phyloP scores from a whole-genome alignment of 164 flowering plant genomes.

The Paratinospora sagittata region DNA sequence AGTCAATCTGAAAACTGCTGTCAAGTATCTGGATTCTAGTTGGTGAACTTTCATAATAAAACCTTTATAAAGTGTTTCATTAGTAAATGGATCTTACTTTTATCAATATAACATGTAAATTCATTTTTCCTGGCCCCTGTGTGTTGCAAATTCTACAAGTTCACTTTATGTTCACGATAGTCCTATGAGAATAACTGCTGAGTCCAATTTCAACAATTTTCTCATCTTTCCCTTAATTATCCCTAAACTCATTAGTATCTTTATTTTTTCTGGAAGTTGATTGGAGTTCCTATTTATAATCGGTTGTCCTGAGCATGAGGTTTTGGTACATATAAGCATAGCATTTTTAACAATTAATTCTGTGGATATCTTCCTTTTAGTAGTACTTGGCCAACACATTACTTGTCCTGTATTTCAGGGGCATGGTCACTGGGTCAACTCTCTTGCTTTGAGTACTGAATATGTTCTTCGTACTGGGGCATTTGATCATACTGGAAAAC shows the following conservation, averaged over 20 bases:
- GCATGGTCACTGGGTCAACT: slow-evolving; percentile 98
- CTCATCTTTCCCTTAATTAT: no score
- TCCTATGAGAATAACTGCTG: no score
- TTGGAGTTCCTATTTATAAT: background rate
- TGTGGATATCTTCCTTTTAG: background rate
- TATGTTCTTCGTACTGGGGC: slow-evolving; percentile 97
- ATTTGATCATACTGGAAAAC: slow-evolving; percentile 79
- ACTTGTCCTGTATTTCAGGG: slow-evolving; percentile 42
- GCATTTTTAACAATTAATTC: background rate
- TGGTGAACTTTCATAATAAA: no score
- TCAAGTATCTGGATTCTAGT: no score
- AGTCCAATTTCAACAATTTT: no score
- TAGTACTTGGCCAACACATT: background rate
- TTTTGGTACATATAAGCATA: background rate
- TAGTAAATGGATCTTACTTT: no score
- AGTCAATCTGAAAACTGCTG: no score
- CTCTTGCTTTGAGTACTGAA: slow-evolving; percentile 92
- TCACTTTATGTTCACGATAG: no score
- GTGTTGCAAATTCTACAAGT: no score
- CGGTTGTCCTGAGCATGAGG: background rate
- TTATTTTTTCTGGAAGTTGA: background rate
- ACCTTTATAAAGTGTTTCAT: no score
- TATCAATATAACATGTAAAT: no score
- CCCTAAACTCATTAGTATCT: background rate
- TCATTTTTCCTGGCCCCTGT: no score